phyloP scores from a whole-genome alignment of 305 asterid genomes.

The Petunia hybrid region DNA sequence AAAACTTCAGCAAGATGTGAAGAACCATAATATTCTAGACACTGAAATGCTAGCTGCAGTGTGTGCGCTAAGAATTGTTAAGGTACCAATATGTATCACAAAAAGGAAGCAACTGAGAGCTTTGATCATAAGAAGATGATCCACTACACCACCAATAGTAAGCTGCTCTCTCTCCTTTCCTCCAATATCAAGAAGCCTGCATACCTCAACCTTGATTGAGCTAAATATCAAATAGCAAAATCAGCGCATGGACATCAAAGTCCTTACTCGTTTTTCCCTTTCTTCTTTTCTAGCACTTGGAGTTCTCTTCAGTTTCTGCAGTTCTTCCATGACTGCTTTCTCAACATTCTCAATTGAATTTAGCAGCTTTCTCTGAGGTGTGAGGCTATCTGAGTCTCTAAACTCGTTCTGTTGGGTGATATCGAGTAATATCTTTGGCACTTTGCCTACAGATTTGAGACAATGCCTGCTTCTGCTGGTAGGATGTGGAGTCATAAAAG shows the following conservation, averaged over 20 bases:
- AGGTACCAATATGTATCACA: not conserved
- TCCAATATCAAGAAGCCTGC: constrained; percentile 16
- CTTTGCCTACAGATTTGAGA: constrained; percentile 53
- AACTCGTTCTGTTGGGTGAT: constrained; percentile 48
- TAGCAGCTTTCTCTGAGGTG: constrained; percentile 76
- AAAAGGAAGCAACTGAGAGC: constrained; percentile 28
- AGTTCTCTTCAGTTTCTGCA: constrained; percentile 60
- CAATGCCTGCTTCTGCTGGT: constrained; percentile 35
- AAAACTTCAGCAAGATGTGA: not conserved
- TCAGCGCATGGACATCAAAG: constrained; percentile 78
- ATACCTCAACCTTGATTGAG: constrained; percentile 64
- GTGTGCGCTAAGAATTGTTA: too few species aligned
- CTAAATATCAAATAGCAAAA: constrained; percentile 10
- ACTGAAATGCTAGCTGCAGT: not conserved
- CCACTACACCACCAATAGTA: constrained; percentile 37
- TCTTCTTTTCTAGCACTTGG: constrained; percentile 70
- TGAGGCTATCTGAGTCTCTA: constrained; percentile 51
- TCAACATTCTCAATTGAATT: constrained; percentile 73
- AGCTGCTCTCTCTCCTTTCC: constrained; percentile 37
- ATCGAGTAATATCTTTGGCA: constrained; percentile 69
- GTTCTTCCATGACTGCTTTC: constrained; percentile 71
- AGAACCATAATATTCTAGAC: not conserved
- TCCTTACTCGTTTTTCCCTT: constrained; percentile 63
- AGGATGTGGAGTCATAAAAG: constrained; percentile 53
- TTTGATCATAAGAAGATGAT: constrained; percentile 58